These are phyloP conservation scores for Chrysoporthe deuterocubensis DNA, from an alignment of 2,329 filamentous ascomycete species.

Conservation along the genomic window DNA sequence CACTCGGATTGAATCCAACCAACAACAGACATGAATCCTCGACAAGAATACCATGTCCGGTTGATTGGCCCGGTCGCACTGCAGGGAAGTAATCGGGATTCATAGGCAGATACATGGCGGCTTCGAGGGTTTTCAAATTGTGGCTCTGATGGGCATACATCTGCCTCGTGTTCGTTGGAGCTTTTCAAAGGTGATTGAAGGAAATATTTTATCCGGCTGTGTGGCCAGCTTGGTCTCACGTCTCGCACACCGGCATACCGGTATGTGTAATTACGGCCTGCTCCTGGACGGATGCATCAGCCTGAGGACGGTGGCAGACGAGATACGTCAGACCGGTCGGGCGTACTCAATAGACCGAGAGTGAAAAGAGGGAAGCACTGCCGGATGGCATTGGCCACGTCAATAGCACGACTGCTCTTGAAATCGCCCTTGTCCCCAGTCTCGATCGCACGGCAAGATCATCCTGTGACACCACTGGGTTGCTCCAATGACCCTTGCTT, in stretches of 20 bases:
- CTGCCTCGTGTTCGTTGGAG: not conserved
- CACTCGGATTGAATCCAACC: constrained; percentile 22
- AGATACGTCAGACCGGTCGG: constrained; percentile 16
- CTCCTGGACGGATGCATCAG: constrained; percentile 19
- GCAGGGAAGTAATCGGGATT: constrained; percentile 8
- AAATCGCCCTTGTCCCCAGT: not conserved
- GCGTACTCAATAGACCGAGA: not conserved
- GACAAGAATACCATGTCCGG: not conserved
- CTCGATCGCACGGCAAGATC: not conserved
- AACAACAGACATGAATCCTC: constrained; percentile 16
- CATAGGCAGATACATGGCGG: not conserved
- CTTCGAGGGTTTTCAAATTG: not conserved
- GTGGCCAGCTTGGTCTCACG: constrained; percentile 9
- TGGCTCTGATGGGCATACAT: not conserved
- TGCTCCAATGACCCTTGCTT: not conserved
- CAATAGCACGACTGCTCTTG: not conserved
- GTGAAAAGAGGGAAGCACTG: not conserved
- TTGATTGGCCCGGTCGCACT: constrained; percentile 7
- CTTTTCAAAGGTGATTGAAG: constrained; percentile 22
- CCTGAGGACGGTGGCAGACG: constrained; percentile 1
- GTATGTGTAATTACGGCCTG: constrained; percentile 7
- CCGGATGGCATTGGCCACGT: not conserved
- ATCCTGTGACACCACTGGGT: not conserved
- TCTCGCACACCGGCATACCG: constrained; percentile 22
- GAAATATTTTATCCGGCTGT: constrained; percentile 23